Evolutionary conservation across 2,329 filamentous ascomycete genomes (phyloP), one percentile per base, ranked within the genome.

Genomic region (Exophiala bonariae): DNA sequence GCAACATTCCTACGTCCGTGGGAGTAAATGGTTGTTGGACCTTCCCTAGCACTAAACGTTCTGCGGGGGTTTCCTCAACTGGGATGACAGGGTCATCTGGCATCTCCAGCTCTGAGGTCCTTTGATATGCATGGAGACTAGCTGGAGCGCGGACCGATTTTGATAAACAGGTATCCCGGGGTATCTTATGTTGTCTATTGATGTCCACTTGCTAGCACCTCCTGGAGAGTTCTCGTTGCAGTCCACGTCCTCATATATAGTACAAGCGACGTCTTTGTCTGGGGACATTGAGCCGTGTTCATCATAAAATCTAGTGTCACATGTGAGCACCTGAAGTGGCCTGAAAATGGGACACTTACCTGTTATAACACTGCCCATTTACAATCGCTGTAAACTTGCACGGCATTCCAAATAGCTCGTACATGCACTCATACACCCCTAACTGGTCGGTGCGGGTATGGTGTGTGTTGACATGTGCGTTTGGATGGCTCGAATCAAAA

Each of bases 381-480:
- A 30, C 36, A 5, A 54, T 18, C 7, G 40, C 40, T 4, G 51
- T 54, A 31, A 36, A 50, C 28, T 31, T 37, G 44, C 51, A 54
- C 10, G 51, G 51, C n/a, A 31, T 4, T 3, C 43, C 22, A 20
- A 43, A 54, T 16, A 48, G 39, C 16, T 36, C 17, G 20, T 45
- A 35, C 34, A 26, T 32, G 31, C 51, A 54, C 35, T 54, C 51
- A 20, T 48, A 50, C n/a, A 54, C 18, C 9, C 47, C 47, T 13
- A 44, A 22, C 7, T 8, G 10, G 18, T 18, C 33, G 8, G 34
- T n/a, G 22, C 34, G 41, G 22, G 34, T 17, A 14, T 35, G n/a
- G 30, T 32, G 42, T 7, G 42, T 31, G 34, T 28, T 26, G 23
- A 26, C 23, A 6, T 26, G 23, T 6, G 23, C 23, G 11, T 26